Evolutionary conservation across 225 moss, liverwort and hornwort species (phyloP).

Genomic region (Bryoerythrophyllum caledonicum): DNA sequence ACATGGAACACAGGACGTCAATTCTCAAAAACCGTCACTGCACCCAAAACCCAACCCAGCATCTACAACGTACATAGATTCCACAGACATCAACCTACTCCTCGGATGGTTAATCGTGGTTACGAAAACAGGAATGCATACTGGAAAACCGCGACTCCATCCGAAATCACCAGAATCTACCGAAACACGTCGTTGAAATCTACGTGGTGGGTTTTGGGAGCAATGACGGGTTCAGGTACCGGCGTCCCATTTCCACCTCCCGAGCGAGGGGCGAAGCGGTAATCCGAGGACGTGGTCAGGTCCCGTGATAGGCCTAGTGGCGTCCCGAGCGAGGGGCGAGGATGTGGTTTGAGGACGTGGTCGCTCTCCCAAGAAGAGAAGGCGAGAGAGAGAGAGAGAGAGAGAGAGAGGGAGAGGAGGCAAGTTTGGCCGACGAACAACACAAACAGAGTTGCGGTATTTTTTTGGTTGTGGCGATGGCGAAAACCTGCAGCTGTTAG

Average conservation of each 20-base stretch:
- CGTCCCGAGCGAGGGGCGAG: not conserved
- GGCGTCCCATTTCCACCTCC: not conserved
- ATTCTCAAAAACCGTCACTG: not conserved
- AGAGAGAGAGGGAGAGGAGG: not conserved
- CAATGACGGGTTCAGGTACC: not conserved
- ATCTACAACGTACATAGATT: rapidly evolving
- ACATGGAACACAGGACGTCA: not conserved
- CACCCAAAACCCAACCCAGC: not conserved
- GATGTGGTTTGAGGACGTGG: not conserved
- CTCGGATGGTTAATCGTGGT: not conserved
- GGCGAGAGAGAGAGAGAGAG: too few species aligned
- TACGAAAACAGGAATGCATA: not conserved
- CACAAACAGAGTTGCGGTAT: not conserved
- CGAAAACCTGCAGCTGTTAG: slow-evolving; percentile 45
- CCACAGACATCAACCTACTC: not conserved
- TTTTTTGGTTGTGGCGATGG: slow-evolving; percentile 24
- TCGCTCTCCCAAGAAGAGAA: not conserved
- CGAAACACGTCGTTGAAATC: rapidly evolving
- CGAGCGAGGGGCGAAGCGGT: not conserved
- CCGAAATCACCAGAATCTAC: not conserved
- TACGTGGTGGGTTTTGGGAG: not conserved
- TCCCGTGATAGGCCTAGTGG: not conserved
- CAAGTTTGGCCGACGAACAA: not conserved
- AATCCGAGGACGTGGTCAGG: not conserved
- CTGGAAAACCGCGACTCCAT: not conserved